phyloP scores from a whole-genome alignment of 169 alveolate genomes.

The Cryptosporidium meleagridis region DNA sequence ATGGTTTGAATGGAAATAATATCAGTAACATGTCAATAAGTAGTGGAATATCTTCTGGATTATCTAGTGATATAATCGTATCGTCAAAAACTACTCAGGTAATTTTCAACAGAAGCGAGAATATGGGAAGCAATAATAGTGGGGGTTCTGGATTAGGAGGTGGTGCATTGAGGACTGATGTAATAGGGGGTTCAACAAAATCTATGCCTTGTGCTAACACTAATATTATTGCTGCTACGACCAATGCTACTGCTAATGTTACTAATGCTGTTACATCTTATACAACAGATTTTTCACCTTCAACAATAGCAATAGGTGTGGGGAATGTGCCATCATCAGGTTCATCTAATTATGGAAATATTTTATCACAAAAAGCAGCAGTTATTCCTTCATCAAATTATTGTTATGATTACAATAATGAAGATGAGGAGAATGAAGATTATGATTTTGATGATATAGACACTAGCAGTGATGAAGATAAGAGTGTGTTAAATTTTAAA shows the following conservation, averaged over 20 bases:
- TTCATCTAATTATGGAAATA: not conserved
- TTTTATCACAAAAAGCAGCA: not conserved
- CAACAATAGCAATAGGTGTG: not conserved
- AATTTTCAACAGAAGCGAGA: not conserved
- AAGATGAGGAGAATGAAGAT: constrained; percentile 4
- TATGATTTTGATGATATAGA: constrained; percentile 8
- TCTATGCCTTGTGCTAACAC: not conserved
- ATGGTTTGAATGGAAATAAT: not conserved
- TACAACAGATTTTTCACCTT: not conserved
- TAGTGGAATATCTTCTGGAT: not conserved
- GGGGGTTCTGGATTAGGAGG: not conserved
- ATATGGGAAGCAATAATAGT: not conserved
- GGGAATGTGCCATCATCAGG: not conserved
- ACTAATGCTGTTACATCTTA: too few species aligned
- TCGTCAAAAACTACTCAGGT: constrained; percentile 14
- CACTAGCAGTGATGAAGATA: not conserved
- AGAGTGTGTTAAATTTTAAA: too few species aligned
- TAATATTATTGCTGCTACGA: too few species aligned
- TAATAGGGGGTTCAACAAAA: not conserved
- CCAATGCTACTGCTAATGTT: too few species aligned
- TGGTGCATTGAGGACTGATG: not conserved
- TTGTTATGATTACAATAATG: not conserved
- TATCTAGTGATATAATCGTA: not conserved
- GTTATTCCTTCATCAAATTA: not conserved
- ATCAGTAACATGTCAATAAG: not conserved